Evolutionary conservation across 306 rosid genomes (phyloP).

Genomic region (Oemleria cerasiformis): DNA sequence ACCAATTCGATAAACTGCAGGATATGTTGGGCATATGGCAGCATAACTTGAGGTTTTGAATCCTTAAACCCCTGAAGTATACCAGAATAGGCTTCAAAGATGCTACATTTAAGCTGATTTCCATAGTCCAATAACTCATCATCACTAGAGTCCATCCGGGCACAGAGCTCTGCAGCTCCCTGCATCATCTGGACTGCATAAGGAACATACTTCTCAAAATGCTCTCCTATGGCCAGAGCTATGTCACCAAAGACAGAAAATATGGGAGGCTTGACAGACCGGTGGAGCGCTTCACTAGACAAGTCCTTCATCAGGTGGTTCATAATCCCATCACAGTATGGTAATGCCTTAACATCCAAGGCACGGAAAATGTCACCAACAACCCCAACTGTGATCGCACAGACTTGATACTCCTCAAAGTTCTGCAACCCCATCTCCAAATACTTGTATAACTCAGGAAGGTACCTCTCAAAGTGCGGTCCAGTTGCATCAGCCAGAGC

Average conservation of each 20-base stretch:
- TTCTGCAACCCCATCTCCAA: slow-evolving; percentile 43
- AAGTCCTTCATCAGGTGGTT: slow-evolving; percentile 25
- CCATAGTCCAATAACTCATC: slow-evolving; percentile 33
- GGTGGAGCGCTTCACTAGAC: slow-evolving; percentile 27
- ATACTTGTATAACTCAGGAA: slow-evolving; percentile 31
- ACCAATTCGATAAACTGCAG: slow-evolving; percentile 36
- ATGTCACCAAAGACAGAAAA: slow-evolving; percentile 38
- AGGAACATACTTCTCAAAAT: slow-evolving; percentile 36
- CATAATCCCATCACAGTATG: slow-evolving; percentile 35
- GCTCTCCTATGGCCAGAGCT: slow-evolving; percentile 35
- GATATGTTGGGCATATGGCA: slow-evolving; percentile 36
- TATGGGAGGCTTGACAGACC: slow-evolving; percentile 41
- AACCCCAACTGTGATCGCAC: slow-evolving; percentile 40
- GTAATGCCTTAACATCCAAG: slow-evolving; percentile 34
- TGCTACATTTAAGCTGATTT: slow-evolving; percentile 37
- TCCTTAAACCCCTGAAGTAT: slow-evolving; percentile 34
- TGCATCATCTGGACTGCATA: slow-evolving; percentile 35
- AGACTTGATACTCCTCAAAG: slow-evolving; percentile 38
- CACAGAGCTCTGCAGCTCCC: slow-evolving; percentile 36
- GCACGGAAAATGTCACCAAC: slow-evolving; percentile 38
- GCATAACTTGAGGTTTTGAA: slow-evolving; percentile 34
- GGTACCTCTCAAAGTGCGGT: slow-evolving; percentile 28
- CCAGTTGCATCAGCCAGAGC: slow-evolving; percentile 39
- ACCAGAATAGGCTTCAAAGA: slow-evolving; percentile 42
- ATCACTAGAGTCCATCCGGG: slow-evolving; percentile 23